A percentile compares a stretch with the other conserved stretches of the same genome.
Evolutionary conservation across 352 stramenopile genomes (phyloP).

Genomic region (Globisporangium barbulae): DNA sequence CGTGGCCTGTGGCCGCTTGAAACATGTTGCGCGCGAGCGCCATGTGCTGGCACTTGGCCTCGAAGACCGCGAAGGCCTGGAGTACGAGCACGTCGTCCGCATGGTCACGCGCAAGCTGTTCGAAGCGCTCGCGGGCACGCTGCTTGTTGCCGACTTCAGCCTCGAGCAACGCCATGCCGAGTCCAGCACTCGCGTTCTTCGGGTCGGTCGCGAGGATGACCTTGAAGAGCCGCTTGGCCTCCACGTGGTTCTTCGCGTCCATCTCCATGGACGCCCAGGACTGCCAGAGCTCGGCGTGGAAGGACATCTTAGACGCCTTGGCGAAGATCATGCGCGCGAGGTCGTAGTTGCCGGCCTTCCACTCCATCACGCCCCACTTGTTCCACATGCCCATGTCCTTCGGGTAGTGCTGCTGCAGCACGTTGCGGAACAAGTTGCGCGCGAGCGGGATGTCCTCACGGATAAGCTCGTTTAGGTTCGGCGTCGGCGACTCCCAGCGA

Average conservation of each 20-base stretch:
- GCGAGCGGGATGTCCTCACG: conserved; percentile 70
- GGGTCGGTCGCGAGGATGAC: conserved; percentile 80
- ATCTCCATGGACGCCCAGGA: conserved; percentile 87
- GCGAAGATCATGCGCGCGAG: conserved; percentile 84
- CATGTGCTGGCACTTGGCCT: conserved; percentile 70
- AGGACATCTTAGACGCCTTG: conserved; percentile 73
- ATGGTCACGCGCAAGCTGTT: conserved; percentile 47
- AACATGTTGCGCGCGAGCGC: conserved; percentile 67
- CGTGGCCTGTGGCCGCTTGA: conserved; percentile 39
- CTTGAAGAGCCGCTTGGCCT: conserved; percentile 79
- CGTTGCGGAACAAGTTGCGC: conserved; percentile 73
- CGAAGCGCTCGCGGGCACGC: conserved; percentile 57
- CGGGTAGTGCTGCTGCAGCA: conserved; percentile 73
- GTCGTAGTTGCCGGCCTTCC: conserved; percentile 79
- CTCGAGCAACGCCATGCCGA: conserved; percentile 73
- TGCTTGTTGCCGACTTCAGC: conserved; percentile 49
- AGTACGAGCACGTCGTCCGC: conserved; percentile 68
- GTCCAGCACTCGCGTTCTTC: conserved; percentile 57
- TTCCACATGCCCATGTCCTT: conserved; percentile 91
- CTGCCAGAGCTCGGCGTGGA: conserved; percentile 72
- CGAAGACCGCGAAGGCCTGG: conserved; percentile 73
- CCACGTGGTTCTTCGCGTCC: conserved; percentile 64
- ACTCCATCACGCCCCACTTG: conserved; percentile 90
- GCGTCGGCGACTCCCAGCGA: conserved; percentile 50
- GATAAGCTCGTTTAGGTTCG: conserved; percentile 80